Evolutionary conservation across 2,329 filamentous ascomycete species (phyloP), one percentile per base, ranked within the genome.

Genomic region (Aspergillus alliaceus): DNA sequence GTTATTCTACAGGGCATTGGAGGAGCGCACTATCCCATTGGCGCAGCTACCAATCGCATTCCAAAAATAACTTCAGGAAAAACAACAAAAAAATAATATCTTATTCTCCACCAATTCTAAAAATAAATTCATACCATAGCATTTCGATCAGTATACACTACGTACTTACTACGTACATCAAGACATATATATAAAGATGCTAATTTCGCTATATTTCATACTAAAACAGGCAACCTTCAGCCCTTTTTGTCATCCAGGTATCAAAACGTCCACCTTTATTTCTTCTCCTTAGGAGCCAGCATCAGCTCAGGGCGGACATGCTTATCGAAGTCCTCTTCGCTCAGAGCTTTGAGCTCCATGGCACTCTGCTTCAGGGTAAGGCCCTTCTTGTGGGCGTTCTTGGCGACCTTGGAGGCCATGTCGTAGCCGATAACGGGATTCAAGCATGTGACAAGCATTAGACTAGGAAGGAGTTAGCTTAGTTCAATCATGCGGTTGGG

Each of bases 371-470:
- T 97, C 58, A 99, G 85, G 24, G 92, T 97, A 51, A 93, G 79
- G 32, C 92, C 92, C 86, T 98, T 98, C 86, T 97, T 97, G 82
- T 99, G 95, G 15, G 95, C 95, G 73, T 99, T 96, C 88, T 97
- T 97, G 71, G 93, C 93, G 24, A 96, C 93, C 83, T 96, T 96
- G 78, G 88, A 92, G 52, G 93, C 93, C 90, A 96, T 96, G 75
- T 97, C 93, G 78, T 97, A 96, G 59, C 93, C 93, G 73, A 98
- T 97, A 77, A 96, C 91, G 66, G 93, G 92, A 84, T 97, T 97
- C 62, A 98, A 84, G 83, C 93, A 97, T 64, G 95, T 99, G 34
- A 98, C 95, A 65, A 98, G 85, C 95, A 99, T 99, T 69, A 99
- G 84, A 72, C 91, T 96, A 66, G 48, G 51, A 32, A 44, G 27